phyloP scores from a whole-genome alignment of 345 rosid genomes.

The Clarkia xantiana region DNA sequence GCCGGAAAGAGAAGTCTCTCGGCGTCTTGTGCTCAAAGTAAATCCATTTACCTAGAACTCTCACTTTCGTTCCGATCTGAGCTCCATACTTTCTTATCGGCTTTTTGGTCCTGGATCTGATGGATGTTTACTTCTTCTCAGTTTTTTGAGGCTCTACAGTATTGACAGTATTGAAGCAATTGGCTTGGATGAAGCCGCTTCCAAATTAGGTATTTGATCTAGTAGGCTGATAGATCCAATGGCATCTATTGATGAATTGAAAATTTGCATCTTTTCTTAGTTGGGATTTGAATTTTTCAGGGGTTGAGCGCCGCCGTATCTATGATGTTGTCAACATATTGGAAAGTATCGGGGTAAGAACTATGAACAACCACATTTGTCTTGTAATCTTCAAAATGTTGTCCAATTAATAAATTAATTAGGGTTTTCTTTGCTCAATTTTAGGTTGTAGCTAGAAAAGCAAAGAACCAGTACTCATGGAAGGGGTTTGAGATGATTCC shows the following conservation, averaged over 20 bases:
- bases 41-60: too few species aligned
- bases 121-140: slow-evolving; percentile 3
- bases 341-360: slow-evolving; percentile 62
- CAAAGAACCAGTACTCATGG: slow-evolving; percentile 69
- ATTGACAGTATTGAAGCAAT: slow-evolving; percentile 34
- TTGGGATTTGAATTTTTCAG: slow-evolving; percentile 14
- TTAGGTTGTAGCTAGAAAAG: slow-evolving; percentile 62
- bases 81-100: not conserved
- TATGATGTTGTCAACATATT: slow-evolving; percentile 72
- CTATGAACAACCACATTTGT: not conserved
- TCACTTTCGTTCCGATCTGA: not conserved
- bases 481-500: slow-evolving; percentile 64
- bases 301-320: slow-evolving; percentile 67
- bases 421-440: slow-evolving; percentile 6
- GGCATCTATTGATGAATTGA: not conserved
- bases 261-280: not conserved
- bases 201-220: slow-evolving; percentile 26
- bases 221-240: not conserved
- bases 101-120: not conserved
- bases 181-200: slow-evolving; percentile 72
- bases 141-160: slow-evolving; percentile 47
- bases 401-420: not conserved
- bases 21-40: slow-evolving; percentile 66
- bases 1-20: slow-evolving; percentile 74
- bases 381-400: too few species aligned